Percentiles rank a stretch among this genome's conserved stretches.
Conservation (phyloP, 805 yeast species). For the Teunomyces gatunensis region DNA sequence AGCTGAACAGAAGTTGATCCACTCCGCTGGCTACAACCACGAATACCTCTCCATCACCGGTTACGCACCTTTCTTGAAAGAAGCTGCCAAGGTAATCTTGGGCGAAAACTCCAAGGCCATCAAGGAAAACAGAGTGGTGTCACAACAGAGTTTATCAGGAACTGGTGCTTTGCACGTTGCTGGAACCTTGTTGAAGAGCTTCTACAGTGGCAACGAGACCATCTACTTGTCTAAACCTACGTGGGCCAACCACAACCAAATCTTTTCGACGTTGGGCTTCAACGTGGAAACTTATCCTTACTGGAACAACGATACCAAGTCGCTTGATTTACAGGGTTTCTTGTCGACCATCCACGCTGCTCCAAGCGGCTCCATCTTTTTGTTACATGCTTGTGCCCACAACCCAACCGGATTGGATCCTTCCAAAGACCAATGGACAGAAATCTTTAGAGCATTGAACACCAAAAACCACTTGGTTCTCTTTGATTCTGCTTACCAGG, state of each 20-base stretch:
- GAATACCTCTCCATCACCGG: constrained; percentile 89
- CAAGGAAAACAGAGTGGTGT: constrained; percentile 47
- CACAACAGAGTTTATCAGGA: constrained; percentile 79
- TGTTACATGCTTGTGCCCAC: constrained; percentile 95
- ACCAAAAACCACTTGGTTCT: constrained; percentile 68
- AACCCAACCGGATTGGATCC: constrained; percentile 98
- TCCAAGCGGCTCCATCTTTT: constrained; percentile 70
- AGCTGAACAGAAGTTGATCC: constrained; percentile 66
- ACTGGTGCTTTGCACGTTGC: constrained; percentile 91
- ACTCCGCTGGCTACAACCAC: constrained; percentile 67
- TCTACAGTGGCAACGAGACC: constrained; percentile 41
- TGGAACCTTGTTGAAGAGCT: constrained; percentile 62
- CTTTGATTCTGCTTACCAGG: constrained; percentile 96
- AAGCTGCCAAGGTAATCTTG: constrained; percentile 71
- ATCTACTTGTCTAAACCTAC: constrained; percentile 85
- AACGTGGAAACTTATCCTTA: constrained; percentile 73
- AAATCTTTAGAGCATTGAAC: constrained; percentile 62
- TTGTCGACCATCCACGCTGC: constrained; percentile 62
- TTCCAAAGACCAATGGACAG: constrained; percentile 72
- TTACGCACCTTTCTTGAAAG: constrained; percentile 58
- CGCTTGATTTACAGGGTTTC: constrained; percentile 70
- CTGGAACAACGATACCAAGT: constrained; percentile 73
- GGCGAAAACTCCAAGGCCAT: constrained; percentile 59
- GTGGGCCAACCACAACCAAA: constrained; percentile 95
- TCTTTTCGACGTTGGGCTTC: constrained; percentile 70